These are phyloP conservation scores for Mrakia hoshinonis DNA, from an alignment of 768 basidiomycete species.

Conservation along the genomic window DNA sequence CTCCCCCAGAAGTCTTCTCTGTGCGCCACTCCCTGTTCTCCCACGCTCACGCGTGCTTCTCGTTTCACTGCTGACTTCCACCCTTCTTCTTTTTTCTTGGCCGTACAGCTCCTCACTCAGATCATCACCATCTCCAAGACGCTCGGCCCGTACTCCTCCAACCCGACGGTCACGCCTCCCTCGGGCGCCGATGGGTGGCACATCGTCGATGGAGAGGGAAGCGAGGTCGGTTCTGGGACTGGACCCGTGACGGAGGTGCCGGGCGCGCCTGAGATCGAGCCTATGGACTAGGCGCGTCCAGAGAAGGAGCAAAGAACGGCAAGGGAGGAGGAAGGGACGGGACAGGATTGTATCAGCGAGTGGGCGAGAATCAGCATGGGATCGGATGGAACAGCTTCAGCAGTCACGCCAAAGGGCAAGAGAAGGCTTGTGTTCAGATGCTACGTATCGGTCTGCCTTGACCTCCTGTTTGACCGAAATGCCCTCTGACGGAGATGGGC, in stretches of 20 bases:
- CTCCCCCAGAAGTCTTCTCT: neutral
- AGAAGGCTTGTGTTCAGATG: too few species aligned
- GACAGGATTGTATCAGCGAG: neutral
- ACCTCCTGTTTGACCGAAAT: too few species aligned
- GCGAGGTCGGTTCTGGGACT: neutral
- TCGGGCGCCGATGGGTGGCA: neutral
- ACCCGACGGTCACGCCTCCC: too few species aligned
- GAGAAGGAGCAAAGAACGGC: neutral
- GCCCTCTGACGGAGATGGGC: too few species aligned
- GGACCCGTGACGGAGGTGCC: neutral
- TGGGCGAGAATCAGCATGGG: neutral
- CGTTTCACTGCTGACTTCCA: neutral
- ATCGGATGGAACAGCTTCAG: too few species aligned
- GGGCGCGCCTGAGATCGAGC: neutral
- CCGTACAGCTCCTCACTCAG: constrained; percentile 4
- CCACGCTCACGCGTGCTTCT: neutral
- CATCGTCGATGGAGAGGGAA: neutral
- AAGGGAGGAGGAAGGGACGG: neutral
- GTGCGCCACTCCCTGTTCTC: neutral
- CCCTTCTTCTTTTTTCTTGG: neutral
- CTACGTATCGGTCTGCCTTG: too few species aligned
- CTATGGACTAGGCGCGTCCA: neutral
- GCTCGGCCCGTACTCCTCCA: neutral
- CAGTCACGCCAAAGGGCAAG: too few species aligned
- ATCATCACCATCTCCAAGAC: constrained; percentile 10